Percentiles rank a stretch among this genome's conserved stretches.
These are phyloP conservation scores for Sugiyamaella sp. DNA, from an alignment of 1,139 yeast genomes.

Conservation along the genomic window DNA sequence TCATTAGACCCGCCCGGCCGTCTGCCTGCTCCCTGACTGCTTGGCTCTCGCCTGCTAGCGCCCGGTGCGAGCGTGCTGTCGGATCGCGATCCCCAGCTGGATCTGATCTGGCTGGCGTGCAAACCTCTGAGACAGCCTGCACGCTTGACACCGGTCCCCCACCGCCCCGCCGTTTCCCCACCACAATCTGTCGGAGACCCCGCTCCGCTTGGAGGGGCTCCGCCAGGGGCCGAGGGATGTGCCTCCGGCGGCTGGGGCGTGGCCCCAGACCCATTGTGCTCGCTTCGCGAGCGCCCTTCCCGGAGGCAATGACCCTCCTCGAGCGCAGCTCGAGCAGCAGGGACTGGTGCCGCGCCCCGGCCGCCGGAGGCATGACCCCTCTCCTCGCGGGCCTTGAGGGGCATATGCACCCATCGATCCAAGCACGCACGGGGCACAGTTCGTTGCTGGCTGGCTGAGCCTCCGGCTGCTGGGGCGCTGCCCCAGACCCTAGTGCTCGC, in stretches of 20 bases:
- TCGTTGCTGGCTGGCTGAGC: background rate
- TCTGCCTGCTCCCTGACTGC: too few relatives aligned
- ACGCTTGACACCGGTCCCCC: background rate
- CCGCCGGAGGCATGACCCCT: too few relatives aligned
- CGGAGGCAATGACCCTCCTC: too few relatives aligned
- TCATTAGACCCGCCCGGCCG: too few relatives aligned
- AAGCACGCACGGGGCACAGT: too few relatives aligned
- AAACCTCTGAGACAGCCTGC: background rate
- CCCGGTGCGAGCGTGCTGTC: too few relatives aligned
- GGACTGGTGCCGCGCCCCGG: too few relatives aligned
- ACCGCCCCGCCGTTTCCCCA: background rate
- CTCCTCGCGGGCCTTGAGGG: too few relatives aligned
- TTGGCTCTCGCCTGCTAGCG: too few relatives aligned
- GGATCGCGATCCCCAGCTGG: too few relatives aligned
- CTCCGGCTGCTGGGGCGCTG: background rate
- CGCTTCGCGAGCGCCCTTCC: slow-evolving; percentile 3
- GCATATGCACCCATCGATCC: too few relatives aligned
- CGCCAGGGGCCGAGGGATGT: background rate
- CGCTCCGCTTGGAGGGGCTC: background rate
- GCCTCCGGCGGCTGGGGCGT: slow-evolving; percentile 4
- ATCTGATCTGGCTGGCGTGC: background rate
- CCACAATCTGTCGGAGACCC: background rate
- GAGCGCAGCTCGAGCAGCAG: too few relatives aligned
- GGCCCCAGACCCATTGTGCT: slow-evolving; percentile 1
- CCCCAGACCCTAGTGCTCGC: background rate